Base-by-base conservation (phyloP, 2,329 filamentous ascomycete species). In the Aspergillus eucalypticola region DNA sequence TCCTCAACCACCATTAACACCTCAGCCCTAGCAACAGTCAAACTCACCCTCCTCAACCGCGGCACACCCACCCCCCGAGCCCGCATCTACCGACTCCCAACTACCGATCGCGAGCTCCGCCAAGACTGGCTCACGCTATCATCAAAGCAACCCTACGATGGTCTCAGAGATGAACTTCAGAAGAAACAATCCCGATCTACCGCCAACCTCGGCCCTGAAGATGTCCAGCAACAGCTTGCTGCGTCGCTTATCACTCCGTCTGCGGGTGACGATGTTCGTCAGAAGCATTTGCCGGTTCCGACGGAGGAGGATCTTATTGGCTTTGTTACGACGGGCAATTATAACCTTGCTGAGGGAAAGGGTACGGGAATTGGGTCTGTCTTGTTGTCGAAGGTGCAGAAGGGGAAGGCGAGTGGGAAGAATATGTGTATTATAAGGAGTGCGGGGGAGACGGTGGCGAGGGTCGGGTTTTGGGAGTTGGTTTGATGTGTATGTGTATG, bases 261-360 rank as follows among this genome's bases (percentile, higher is more conserved):
- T 21, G 79, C 79, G 59, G 15, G 76, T 76, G 23, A 70, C 70
- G 38, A 66, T 71, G 3, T 68, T 71, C 11, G 80, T 75, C 61
- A 73, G 72, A 58, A 71, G 67, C 54, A 76, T 71, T 71, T 79
- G 5, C 75, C 87, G 0, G 86, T 92, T n/a, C 94, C 94, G 0
- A 81, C 82, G 8, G 87, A 87, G 63, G 81, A 84, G 21, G 90
- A 97, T 72, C 81, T 98, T 11, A 85, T 98, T 54, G 95, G 95
- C 0, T 99, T 96, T 73, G 88, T 97, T 23, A 97, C 92, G 2
- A 90, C 89, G 1, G 95, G 94, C 0, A 89, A 90, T 54, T 96
- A 89, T 73, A 92, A 89, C 69, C 83, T 98, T 2, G 85, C 86
- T 2, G 86, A 90, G 64, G 95, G 94, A 0, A 85, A 83, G 65